Evolutionary conservation across 345 rosid species (phyloP).

Genomic region (Aurinia saxatilis): DNA sequence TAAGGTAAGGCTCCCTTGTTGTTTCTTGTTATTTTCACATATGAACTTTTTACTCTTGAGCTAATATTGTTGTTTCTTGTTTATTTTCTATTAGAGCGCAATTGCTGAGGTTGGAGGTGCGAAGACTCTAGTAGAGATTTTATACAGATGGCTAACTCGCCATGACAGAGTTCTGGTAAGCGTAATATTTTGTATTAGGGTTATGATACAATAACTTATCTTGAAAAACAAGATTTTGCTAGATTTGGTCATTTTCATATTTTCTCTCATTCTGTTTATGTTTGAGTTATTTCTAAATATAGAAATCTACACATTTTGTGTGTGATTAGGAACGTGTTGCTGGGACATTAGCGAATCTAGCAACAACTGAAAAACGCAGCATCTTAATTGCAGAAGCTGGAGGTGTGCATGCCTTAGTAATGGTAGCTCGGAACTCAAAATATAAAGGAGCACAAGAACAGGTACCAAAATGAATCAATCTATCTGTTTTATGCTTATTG

Average conservation of each 20-base stretch:
- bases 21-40: background rate
- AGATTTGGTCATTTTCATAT: too few relatives aligned
- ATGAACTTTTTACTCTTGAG: background rate
- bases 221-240: too few relatives aligned
- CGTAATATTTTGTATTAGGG: background rate
- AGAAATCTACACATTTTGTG: background rate
- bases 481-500: background rate
- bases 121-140: conserved; percentile 62
- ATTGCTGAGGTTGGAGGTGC: conserved; percentile 79
- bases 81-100: conserved; percentile 35
- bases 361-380: conserved; percentile 76
- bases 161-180: conserved; percentile 67
- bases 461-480: conserved; percentile 31
- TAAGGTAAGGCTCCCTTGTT: background rate
- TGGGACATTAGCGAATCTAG: conserved; percentile 81
- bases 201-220: too few relatives aligned
- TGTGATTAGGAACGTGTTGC: conserved; percentile 70
- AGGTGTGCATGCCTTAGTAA: conserved; percentile 70
- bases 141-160: conserved; percentile 61
- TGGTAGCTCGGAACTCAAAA: conserved; percentile 64
- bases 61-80: conserved; percentile 6
- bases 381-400: conserved; percentile 63
- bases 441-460: conserved; percentile 74
- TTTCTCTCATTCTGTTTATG: too few relatives aligned
- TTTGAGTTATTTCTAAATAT: background rate